These are phyloP conservation scores for Gastrodia elata DNA, from an alignment of 106 monocot genomes.

Conservation along the genomic window DNA sequence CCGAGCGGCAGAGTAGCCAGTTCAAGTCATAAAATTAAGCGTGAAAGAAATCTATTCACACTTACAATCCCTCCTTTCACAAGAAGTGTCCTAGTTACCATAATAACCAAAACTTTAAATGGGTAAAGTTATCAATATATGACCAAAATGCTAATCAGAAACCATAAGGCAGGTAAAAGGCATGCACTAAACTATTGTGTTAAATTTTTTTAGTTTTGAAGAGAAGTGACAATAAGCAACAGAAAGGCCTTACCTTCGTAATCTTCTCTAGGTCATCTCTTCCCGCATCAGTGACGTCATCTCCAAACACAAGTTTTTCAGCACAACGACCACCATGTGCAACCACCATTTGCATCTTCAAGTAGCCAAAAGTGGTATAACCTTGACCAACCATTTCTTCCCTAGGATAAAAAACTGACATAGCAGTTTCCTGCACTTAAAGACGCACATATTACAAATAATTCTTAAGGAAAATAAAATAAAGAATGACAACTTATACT, in stretches of 20 bases:
- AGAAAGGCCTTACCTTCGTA: conserved; percentile 47
- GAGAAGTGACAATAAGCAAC: neutral
- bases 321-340: conserved; percentile 92
- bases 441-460: neutral
- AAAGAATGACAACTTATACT: neutral
- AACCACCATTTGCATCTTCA: conserved; percentile 96
- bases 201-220: neutral
- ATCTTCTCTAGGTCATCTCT: conserved; percentile 84
- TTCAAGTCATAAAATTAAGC: neutral
- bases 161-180: neutral
- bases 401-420: conserved; percentile 79
- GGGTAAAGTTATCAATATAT: neutral
- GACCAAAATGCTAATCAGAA: neutral
- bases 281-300: conserved; percentile 75
- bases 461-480: neutral
- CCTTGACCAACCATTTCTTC: conserved; percentile 84
- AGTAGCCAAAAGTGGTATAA: conserved; percentile 86
- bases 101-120: neutral
- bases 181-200: neutral
- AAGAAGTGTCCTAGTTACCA: neutral
- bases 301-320: conserved; percentile 70
- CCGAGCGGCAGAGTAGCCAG: neutral
- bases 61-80: neutral
- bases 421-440: conserved; percentile 63
- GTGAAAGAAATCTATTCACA: too few species aligned